Percentiles rank a stretch among this genome's conserved stretches.
These are phyloP conservation scores for Fusarium sp. DNA, from an alignment of 2,329 filamentous ascomycete species.

Conservation along the genomic window DNA sequence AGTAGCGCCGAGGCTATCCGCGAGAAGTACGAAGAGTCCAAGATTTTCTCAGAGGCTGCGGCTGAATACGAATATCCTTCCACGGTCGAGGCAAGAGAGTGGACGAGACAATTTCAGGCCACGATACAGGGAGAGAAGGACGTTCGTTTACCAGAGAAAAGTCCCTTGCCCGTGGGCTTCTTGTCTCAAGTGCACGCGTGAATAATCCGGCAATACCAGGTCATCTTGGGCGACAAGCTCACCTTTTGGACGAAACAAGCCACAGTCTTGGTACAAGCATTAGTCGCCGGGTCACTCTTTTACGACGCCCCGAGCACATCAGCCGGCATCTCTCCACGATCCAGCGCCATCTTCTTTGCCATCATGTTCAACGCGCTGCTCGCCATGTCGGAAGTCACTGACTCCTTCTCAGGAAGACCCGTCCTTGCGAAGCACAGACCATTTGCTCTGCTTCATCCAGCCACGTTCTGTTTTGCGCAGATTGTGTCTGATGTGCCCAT, in stretches of 20 bases:
- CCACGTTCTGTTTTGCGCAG: neutral
- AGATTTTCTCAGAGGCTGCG: neutral
- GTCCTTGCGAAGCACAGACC: neutral
- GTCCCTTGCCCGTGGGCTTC: neutral
- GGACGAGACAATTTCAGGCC: neutral
- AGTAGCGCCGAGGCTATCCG: neutral
- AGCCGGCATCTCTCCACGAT: neutral
- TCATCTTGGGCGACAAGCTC: neutral
- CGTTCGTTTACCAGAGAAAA: neutral
- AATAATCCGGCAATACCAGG: neutral
- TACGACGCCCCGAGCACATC: neutral
- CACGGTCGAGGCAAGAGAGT: neutral
- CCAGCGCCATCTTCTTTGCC: neutral
- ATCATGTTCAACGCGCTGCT: neutral
- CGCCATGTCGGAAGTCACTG: neutral
- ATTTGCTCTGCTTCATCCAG: neutral
- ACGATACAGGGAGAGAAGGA: neutral
- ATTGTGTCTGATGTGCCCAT: neutral
- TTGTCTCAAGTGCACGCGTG: neutral
- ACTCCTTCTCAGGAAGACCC: neutral
- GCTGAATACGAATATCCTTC: neutral
- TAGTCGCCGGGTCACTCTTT: neutral
- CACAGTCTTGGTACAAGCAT: neutral
- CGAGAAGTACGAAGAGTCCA: neutral
- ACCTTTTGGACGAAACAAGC: neutral